Evolutionary conservation across 2,329 filamentous ascomycete species (phyloP), one percentile per base, ranked within the genome.

Genomic region (Boeremia exigua): DNA sequence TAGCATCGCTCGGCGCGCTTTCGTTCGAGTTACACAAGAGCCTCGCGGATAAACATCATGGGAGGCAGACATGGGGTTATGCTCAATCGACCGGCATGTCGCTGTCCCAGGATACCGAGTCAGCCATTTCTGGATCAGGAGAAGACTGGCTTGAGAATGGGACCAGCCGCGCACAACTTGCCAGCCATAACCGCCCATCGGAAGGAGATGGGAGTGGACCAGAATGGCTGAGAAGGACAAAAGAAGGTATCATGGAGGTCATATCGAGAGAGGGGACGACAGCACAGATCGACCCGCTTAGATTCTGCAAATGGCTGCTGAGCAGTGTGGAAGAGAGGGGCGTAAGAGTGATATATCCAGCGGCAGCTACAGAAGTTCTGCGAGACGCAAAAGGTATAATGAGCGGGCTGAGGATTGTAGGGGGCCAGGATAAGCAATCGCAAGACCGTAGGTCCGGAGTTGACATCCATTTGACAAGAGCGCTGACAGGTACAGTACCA

Each of bases 201-300:
- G 67, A 62, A 44, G 63, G 56, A 28, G 54, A 61, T 39, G 42
- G 48, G 6, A 72, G 70, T 4, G 76, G 74, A 3, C 86, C 87
- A 2, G 66, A 72, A 7, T 91, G 88, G 88, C 74, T 91, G 69
- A 82, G 79, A 42, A 80, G 79, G 49, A 76, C 76, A 19, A 74
- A 80, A 2, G 86, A 84, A 0, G 85, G 85, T 50, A 77, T 70
- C 0, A 70, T 91, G 23, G 85, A 88, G 64, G 74, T 84, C 25
- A 87, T 92, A 39, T 85, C 86, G 56, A 79, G 82, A 25, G 81
- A 84, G 15, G 83, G 80, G 4, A 85, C 80, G 2, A 85, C 85
- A 14, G 89, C 86, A 12, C 87, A 91, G 71, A 80, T 90, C 83
- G 88, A 93, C 63, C 90, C 91, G 0, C 69, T 86, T 10, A 78